Evolutionary conservation across 257 asterid species (phyloP), one percentile per base, ranked within the genome.

Genomic region (Cinchona pubescens): DNA sequence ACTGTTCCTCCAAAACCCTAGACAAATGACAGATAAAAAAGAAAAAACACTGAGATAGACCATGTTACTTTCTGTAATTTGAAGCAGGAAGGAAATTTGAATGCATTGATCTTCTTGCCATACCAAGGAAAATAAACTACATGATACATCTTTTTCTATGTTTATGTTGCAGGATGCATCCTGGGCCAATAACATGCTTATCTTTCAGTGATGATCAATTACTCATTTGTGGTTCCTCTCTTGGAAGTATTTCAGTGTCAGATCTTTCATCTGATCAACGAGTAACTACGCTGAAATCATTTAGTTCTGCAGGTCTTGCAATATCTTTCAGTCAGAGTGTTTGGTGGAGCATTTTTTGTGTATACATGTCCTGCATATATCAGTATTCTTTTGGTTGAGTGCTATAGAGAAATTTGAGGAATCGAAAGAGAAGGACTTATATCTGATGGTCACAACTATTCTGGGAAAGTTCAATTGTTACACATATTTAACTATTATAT

Each of bases 261-360:
- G 99, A 92, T 88, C 91, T 94, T 80, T 92, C 97, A 67, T 87
- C 94, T 37, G 97, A 91, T 85, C 97, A 92, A 85, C 87, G 69
- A 64, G 97, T 94, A 74, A 82, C 83, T 65, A 79, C 83, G 48
- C 82, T 88, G 87, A 86, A 79, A 74, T 71, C 95, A 32, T 60
- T 83, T 70, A 72, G 83, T 75, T 85, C 86, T 77, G 83, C 96
- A 94, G 97, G 98, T 92, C 71, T 34, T 72, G 7, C 70, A 35
- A 77, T 69, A 58, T 74, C 60, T 12, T 63, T 77, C 42, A 35
- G 35, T 59, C 53, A 16, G 21, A 19, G 45, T 40, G 8, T 34
- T 64, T 14, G 25, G 16, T 75, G 53, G 46, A 27, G 56, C 45
- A 19, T 13, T n/a, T 21, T 30, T 29, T 30, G 53, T 25, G 59